Evolutionary conservation across 352 stramenopile genomes (phyloP), one percentile per base, ranked within the genome.

Genomic region (Thalassiosira oceanica): DNA sequence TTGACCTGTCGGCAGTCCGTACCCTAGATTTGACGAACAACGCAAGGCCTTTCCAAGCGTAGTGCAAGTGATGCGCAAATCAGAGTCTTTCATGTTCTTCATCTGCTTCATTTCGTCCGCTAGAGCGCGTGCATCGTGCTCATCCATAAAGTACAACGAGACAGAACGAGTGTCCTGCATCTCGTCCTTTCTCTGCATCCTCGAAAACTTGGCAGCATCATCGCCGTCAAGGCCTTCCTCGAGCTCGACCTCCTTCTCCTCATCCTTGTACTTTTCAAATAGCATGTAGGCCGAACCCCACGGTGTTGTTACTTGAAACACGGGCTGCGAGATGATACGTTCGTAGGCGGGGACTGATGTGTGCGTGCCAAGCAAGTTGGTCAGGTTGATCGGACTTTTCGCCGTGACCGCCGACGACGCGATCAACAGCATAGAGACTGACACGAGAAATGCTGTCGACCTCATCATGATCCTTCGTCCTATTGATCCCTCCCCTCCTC

Each of bases 271-370:
- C 28, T 66, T 71, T 64, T 90, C 83, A 43, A 86, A 86, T 35
- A 79, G 84, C 69, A 90, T 84, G 58, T 90, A 90, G 5, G 83
- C 66, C 29, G 61, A 79, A 39, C 83, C 83, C 77, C 78, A 87
- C 11, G 74, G 37, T 3, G 80, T 88, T 4, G 83, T 90, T 5
- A 90, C 83, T 55, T 83, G 63, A 57, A 90, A 90, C 24, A 87
- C 83, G 3, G 83, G 83, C 53, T 86, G 74, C 16, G 70, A 71
- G 23, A 63, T 46, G 20, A 88, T 70, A 11, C 78, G 70, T 46
- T 90, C 83, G 65, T 90, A 87, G 4, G 68, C 61, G 6, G 70
- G 55, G 27, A 68, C 52, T 20, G 55, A 57, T 16, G 55, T 62
- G 39, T 18, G 20, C 1, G 64, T 52, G 27, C 41, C 48, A 42